Base-by-base conservation (phyloP, 108 stramenopile genomes). In the Craspedostauros australis region DNA sequence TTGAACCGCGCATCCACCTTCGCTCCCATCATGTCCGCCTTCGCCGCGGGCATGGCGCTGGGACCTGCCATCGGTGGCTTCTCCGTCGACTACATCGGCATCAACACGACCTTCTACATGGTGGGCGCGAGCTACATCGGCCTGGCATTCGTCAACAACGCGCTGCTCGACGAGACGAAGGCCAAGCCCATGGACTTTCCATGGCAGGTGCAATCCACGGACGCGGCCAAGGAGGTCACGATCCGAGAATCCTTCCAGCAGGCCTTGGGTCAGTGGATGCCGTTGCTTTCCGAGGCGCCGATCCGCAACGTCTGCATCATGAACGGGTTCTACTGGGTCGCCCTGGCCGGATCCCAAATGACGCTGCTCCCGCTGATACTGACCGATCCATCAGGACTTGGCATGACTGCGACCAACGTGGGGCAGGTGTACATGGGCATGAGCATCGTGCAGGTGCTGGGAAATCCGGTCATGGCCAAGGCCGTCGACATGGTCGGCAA, bases 21-120 rank as follows among this genome's bases (percentile, higher is more conserved):
- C 64, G 81, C 87, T 12, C 89, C 93, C 3, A 76, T 95, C 7
- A 80, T 82, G 72, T 66, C 75, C 23, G 87, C 76, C 2, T 95
- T 95, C 69, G 62, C 84, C 1, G 93, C 86, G 1, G 93, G 93
- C 11, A 89, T 82, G 22, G 86, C 89, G 16, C 46, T 95, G 19
- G 93, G 93, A 21, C 93, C 93, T 1, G 93, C 87, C 0, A 21
- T 91, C 21, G 93, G 93, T 11, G 93, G 93, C 0, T 21, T 84
- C 23, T 54, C 87, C 41, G 80, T 78, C 21, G 87, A 91, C 48
- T 25, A 66, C 5, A 54, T 84, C 12, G 93, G 93, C 19, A 55
- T 94, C 2, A 54, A 73, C 41, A 46, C 72, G 22, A 88, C 89
- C 0, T 95, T 91, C 67, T 71, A 68, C 20, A 29, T 70, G 16